Conservation (phyloP, 768 basidiomycete species). For the Suillus brevipes region DNA sequence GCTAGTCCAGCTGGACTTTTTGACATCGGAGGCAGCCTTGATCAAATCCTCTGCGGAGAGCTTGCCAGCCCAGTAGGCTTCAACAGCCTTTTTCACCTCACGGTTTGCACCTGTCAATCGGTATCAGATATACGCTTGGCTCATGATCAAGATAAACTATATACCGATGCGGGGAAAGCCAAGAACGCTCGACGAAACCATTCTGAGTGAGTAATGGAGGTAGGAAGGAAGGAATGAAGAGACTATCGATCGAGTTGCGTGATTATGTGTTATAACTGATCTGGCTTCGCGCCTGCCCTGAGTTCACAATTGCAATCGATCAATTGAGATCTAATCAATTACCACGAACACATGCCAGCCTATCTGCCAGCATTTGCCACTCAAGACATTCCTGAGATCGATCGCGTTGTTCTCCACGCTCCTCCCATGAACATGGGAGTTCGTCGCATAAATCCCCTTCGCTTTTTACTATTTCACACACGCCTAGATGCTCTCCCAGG, state of each 20-base stretch:
- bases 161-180: constrained; percentile 91
- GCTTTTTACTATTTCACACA: constrained; percentile 12
- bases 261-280: constrained; percentile 29
- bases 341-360: neutral
- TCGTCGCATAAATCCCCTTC: constrained; percentile 8
- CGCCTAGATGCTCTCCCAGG: neutral
- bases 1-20: constrained; percentile 83
- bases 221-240: constrained; percentile 18
- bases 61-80: constrained; percentile 98
- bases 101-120: constrained; percentile 73
- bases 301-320: constrained; percentile 21
- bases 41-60: constrained; percentile 83
- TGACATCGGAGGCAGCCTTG: constrained; percentile 83
- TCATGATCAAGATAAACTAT: neutral
- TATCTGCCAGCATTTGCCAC: neutral
- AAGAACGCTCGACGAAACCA: constrained; percentile 84
- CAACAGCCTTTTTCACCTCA: constrained; percentile 97
- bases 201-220: constrained; percentile 30
- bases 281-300: constrained; percentile 31
- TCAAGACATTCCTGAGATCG: neutral
- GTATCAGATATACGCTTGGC: constrained; percentile 4
- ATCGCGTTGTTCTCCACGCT: neutral
- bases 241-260: constrained; percentile 7
- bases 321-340: constrained; percentile 22
- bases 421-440: constrained; percentile 23